Conservation (phyloP, 2,329 filamentous ascomycete species). For the Passalora sequoiae region DNA sequence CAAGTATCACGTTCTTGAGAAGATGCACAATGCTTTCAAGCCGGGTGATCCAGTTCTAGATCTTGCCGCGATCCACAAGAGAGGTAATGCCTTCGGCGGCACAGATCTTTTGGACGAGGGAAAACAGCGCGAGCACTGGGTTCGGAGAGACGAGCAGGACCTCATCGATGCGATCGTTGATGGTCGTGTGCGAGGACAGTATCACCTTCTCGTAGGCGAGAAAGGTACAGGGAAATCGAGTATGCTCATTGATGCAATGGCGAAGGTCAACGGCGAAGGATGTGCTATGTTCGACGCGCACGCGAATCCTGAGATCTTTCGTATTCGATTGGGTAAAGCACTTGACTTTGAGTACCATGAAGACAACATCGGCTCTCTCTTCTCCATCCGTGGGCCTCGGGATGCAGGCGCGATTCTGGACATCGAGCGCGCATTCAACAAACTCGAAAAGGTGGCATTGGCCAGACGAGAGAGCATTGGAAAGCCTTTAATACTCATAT, state of each 20-base stretch:
- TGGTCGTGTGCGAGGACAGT: slow-evolving; percentile 70
- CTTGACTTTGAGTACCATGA: slow-evolving; percentile 96
- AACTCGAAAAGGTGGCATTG: slow-evolving; percentile 91
- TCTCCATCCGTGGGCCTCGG: slow-evolving; percentile 85
- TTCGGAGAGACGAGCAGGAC: slow-evolving; percentile 73
- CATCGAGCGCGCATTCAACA: slow-evolving; percentile 95
- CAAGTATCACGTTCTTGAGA: slow-evolving; percentile 83
- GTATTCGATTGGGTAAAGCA: slow-evolving; percentile 84
- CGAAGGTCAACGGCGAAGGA: slow-evolving; percentile 80
- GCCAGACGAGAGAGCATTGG: slow-evolving; percentile 57
- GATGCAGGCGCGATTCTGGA: slow-evolving; percentile 90
- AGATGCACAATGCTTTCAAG: slow-evolving; percentile 87
- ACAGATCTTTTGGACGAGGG: slow-evolving; percentile 31
- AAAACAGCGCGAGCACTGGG: slow-evolving; percentile 67
- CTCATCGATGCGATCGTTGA: slow-evolving; percentile 77
- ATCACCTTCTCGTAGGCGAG: slow-evolving; percentile 86
- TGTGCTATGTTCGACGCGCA: slow-evolving; percentile 96
- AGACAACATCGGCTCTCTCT: slow-evolving; percentile 94
- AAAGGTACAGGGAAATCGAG: slow-evolving; percentile 96
- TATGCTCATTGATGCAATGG: slow-evolving; percentile 95
- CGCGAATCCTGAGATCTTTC: slow-evolving; percentile 89
- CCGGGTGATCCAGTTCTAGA: slow-evolving; percentile 73
- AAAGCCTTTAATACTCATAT: slow-evolving; percentile 78
- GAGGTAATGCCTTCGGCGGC: slow-evolving; percentile 22
- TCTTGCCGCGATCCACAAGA: slow-evolving; percentile 50